phyloP scores from a whole-genome alignment of 2,329 filamentous ascomycete genomes.

The Cladorrhinum sp. region DNA sequence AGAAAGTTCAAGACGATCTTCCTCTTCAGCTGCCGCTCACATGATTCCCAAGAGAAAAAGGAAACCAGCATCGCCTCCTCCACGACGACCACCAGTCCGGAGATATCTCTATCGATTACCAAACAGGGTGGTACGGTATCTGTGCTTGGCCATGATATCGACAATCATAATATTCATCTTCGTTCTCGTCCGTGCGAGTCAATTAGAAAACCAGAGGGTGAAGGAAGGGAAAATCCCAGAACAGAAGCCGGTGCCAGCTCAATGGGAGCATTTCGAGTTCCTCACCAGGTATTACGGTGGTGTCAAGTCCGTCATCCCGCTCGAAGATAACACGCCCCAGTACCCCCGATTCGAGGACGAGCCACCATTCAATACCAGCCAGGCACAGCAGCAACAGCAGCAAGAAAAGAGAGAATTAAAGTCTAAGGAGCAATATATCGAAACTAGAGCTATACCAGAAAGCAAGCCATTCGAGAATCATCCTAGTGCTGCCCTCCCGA shows the following conservation, averaged over 20 bases:
- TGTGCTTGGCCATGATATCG: constrained; percentile 68
- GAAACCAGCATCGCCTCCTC: constrained; percentile 32
- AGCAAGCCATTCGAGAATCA: constrained; percentile 54
- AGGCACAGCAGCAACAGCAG: constrained; percentile 12
- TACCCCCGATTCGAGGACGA: constrained; percentile 70
- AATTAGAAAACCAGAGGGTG: constrained; percentile 63
- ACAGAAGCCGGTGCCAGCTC: constrained; percentile 59
- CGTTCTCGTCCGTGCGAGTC: constrained; percentile 69
- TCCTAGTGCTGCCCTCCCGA: constrained; percentile 37
- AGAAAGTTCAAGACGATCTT: constrained; percentile 52
- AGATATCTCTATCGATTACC: constrained; percentile 60
- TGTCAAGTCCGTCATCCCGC: constrained; percentile 65
- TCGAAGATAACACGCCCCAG: constrained; percentile 69
- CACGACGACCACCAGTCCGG: constrained; percentile 33
- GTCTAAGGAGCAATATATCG: constrained; percentile 8
- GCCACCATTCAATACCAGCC: constrained; percentile 41
- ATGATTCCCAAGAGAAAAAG: constrained; percentile 41
- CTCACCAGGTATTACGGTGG: constrained; percentile 88
- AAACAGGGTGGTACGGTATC: constrained; percentile 70
- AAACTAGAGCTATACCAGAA: constrained; percentile 36
- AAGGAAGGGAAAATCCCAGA: constrained; percentile 57
- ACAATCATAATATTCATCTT: constrained; percentile 74
- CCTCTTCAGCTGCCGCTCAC: constrained; percentile 42
- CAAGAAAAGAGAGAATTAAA: constrained; percentile 12
- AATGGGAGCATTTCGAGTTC: constrained; percentile 85